phyloP scores from a whole-genome alignment of 495 filamentous ascomycete species.

The Neurospora tetraspora region DNA sequence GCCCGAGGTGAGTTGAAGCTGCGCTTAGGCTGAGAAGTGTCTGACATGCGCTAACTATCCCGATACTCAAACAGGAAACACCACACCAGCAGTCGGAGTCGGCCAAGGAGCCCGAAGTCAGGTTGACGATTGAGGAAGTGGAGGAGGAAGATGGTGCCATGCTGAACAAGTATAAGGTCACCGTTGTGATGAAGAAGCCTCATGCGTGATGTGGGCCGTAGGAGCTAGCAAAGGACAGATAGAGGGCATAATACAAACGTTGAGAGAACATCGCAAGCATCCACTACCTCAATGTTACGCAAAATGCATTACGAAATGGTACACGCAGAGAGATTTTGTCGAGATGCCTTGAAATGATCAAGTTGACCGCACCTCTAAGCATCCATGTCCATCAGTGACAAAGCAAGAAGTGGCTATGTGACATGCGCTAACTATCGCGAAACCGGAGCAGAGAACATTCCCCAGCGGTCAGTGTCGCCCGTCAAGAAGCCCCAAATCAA shows the following conservation, averaged over 20 bases:
- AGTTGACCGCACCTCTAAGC: background rate
- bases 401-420: background rate
- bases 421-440: background rate
- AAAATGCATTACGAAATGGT: background rate
- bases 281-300: background rate
- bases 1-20: background rate
- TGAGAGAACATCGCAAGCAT: background rate
- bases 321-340: background rate
- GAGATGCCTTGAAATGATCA: background rate
- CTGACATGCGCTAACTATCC: background rate
- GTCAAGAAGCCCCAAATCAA: background rate
- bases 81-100: background rate
- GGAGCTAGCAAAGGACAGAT: no score
- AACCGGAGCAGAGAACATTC: background rate
- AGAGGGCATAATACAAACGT: background rate
- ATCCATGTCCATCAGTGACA: background rate
- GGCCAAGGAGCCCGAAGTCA: background rate
- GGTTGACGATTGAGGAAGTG: background rate
- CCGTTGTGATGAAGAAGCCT: background rate
- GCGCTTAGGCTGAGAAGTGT: no score
- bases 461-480: background rate
- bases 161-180: background rate
- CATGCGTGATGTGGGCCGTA: background rate
- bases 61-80: background rate
- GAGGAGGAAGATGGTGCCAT: background rate